Evolutionary conservation across 768 basidiomycete genomes (phyloP).

Genomic region (Favolaschia claudopus): DNA sequence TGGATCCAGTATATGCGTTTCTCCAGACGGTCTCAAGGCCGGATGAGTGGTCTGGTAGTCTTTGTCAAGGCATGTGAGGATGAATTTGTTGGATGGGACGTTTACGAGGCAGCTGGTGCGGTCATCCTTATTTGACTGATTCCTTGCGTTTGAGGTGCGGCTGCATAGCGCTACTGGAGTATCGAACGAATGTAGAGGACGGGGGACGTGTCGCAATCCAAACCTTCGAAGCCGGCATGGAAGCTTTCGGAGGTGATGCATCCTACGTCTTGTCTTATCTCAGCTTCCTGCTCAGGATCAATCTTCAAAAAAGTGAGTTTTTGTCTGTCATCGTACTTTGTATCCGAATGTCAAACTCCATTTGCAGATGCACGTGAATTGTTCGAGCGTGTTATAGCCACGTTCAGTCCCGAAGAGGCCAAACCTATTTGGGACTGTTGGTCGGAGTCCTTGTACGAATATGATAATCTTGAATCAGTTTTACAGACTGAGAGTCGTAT

Average conservation of each 20-base stretch:
- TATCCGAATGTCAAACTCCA: conserved; percentile 9
- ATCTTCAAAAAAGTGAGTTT: conserved; percentile 91
- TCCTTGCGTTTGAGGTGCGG: not conserved
- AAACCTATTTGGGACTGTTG: conserved; percentile 94
- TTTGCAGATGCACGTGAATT: conserved; percentile 89
- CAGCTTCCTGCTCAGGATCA: conserved; percentile 91
- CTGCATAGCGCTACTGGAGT: conserved; percentile 88
- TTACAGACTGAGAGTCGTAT: conserved; percentile 91
- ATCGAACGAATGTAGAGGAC: conserved; percentile 81
- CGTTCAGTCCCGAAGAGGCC: conserved; percentile 80
- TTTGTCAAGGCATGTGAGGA: conserved; percentile 85
- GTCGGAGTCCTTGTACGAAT: conserved; percentile 95
- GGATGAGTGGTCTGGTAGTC: conserved; percentile 76
- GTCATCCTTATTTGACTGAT: conserved; percentile 14
- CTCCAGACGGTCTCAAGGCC: conserved; percentile 85
- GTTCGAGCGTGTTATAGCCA: conserved; percentile 87
- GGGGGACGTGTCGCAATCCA: conserved; percentile 75
- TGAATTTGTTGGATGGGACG: conserved; percentile 86
- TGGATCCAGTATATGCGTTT: conserved; percentile 96
- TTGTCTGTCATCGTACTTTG: conserved; percentile 8
- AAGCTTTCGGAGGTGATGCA: conserved; percentile 80
- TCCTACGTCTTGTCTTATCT: conserved; percentile 91
- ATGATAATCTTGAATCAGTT: conserved; percentile 88
- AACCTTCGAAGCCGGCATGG: conserved; percentile 94
- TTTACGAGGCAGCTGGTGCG: conserved; percentile 90